phyloP scores from a whole-genome alignment of 208 protist species.

The Spironucleus salmonicida region DNA sequence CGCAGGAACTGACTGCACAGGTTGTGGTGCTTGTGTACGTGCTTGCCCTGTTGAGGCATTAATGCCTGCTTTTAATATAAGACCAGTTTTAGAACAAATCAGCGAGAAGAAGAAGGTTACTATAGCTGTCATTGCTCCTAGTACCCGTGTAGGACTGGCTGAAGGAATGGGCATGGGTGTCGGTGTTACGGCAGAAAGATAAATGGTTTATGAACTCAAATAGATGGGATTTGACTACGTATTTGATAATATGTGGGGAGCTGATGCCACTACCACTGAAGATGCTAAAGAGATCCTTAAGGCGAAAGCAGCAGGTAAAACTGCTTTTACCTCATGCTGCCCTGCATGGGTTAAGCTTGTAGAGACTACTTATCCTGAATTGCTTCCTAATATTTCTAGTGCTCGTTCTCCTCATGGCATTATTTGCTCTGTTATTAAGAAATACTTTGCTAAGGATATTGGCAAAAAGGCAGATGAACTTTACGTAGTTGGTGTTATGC shows the following conservation, averaged over 20 bases:
- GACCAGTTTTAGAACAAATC: not conserved
- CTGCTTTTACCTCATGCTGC: constrained; percentile 42
- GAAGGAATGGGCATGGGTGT: constrained; percentile 23
- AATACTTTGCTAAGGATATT: too few relatives aligned
- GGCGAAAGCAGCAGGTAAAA: not conserved
- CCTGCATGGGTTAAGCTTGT: constrained; percentile 46
- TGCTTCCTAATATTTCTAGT: constrained; percentile 47
- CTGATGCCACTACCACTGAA: constrained; percentile 38
- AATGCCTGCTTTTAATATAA: too few relatives aligned
- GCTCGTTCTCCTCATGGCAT: constrained; percentile 40
- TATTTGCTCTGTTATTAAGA: too few relatives aligned
- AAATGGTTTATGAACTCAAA: too few relatives aligned
- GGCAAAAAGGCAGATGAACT: too few relatives aligned
- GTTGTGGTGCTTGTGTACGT: constrained; percentile 52
- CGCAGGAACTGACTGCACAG: constrained; percentile 42
- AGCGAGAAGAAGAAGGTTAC: too few relatives aligned
- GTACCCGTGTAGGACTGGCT: constrained; percentile 29
- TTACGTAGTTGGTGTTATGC: constrained; percentile 37
- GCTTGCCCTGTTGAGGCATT: constrained; percentile 47
- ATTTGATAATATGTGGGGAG: constrained; percentile 39
- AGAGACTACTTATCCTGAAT: constrained; percentile 43
- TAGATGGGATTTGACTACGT: constrained; percentile 42
- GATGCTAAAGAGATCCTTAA: constrained; percentile 22
- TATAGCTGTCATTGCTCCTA: constrained; percentile 35
- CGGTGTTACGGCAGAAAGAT: not conserved